Base-by-base conservation (phyloP, 2,329 filamentous ascomycete species). In the Xylariales sp. region DNA sequence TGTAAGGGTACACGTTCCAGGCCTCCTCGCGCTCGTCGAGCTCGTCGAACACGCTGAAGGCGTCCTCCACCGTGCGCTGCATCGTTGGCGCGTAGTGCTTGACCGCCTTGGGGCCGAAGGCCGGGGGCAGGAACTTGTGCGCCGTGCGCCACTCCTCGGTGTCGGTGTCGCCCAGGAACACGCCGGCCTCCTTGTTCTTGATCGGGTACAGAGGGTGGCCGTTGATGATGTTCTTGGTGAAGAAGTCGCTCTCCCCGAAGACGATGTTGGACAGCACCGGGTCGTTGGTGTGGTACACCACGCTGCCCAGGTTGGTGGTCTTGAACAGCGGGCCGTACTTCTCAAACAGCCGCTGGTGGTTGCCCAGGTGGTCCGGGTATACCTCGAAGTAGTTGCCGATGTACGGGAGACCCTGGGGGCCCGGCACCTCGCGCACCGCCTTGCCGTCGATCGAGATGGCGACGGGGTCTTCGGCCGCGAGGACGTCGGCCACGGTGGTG, bases 51-150 rank as follows among this genome's bases (percentile, higher is more conserved):
- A 72, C 66, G 5, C 58, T 61, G 49, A 72, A 79, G 0, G 72
- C 54, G 14, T 69, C 60, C 45, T 77, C 67, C 3, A 76, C 64
- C 0, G 69, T 71, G 32, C 63, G 53, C 44, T 80, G 74, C 74
- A 83, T 81, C 0, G 65, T 68, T 0, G 77, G 75, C 0, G 74
- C 67, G 43, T 82, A 81, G 46, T 81, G 78, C 1, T 72, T 62
- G 5, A 82, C 75, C 0, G 78, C 78, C 49, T 77, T 79, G 21
- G 77, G 76, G 0, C 69, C 69, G 10, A 82, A 59, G 0, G 74
- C 71, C 0, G 78, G 76, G 0, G 78, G 75, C 1, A 82, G 46
- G 54, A 81, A 83, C 52, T 82, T 83, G 61, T 82, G 79, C 0
- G 71, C 68, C 0, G 67, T 48, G 17, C 55, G 52, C 70, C 70